Evolutionary conservation across 106 monocot species (phyloP).

Genomic region (Dactylorhiza incarnata): DNA sequence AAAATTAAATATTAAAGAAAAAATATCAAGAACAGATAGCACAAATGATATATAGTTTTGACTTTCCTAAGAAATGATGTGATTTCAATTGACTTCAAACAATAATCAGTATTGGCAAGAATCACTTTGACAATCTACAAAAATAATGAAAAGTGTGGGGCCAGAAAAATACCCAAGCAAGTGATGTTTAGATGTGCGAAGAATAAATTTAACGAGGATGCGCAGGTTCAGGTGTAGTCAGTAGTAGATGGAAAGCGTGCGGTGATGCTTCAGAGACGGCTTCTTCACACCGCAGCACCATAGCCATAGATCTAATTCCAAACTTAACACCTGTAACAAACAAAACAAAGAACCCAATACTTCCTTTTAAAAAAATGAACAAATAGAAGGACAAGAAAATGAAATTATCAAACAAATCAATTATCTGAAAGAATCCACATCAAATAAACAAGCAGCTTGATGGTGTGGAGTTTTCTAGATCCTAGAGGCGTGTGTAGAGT

Average conservation of each 20-base stretch:
- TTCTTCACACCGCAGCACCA: slow-evolving; percentile 74
- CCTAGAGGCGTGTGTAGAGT: too few species aligned
- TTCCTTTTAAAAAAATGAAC: not conserved
- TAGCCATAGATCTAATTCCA: slow-evolving; percentile 96
- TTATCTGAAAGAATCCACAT: not conserved
- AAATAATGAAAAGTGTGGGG: not conserved
- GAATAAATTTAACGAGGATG: not conserved
- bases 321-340: slow-evolving; percentile 57
- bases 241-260: slow-evolving; percentile 91
- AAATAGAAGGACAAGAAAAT: not conserved
- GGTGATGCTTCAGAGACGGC: slow-evolving; percentile 62
- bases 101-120: too few species aligned
- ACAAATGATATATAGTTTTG: too few species aligned
- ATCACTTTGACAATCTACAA: not conserved
- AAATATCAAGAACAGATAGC: too few species aligned
- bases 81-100: too few species aligned
- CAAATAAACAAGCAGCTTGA: not conserved
- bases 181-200: not conserved
- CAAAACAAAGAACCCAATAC: not conserved
- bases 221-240: slow-evolving; percentile 13
- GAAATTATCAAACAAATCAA: not conserved
- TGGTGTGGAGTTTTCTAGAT: too few species aligned
- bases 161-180: not conserved
- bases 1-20: too few species aligned
- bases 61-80: too few species aligned